These are phyloP conservation scores for Cladosporium phlei DNA, from an alignment of 2,329 filamentous ascomycete species.

Conservation along the genomic window DNA sequence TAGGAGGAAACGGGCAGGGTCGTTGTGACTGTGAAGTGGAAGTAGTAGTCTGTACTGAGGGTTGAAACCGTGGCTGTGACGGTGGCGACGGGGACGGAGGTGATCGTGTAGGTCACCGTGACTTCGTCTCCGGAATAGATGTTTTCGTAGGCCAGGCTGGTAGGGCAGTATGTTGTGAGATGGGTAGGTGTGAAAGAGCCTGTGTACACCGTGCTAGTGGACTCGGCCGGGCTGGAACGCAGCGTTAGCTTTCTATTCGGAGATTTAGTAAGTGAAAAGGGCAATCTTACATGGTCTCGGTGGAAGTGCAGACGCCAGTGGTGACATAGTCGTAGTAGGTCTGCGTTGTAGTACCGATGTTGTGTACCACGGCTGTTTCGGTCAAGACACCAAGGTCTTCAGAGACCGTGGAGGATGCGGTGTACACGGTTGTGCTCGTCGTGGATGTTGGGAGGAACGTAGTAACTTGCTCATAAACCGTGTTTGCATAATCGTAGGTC, in stretches of 20 bases:
- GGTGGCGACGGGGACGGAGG: not conserved
- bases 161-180: not conserved
- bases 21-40: not conserved
- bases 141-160: not conserved
- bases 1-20: not conserved
- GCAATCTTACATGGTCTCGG: not conserved
- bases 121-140: not conserved
- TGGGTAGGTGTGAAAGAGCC: not conserved
- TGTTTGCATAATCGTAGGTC: not conserved
- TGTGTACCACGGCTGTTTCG: not conserved
- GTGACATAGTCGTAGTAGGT: not conserved
- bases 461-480: not conserved
- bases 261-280: not conserved
- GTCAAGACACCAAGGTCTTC: not conserved
- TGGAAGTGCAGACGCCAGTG: not conserved
- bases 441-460: not conserved
- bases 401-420: not conserved
- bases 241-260: not conserved
- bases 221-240: not conserved
- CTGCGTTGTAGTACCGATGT: not conserved
- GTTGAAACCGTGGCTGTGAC: not conserved
- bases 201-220: conserved; percentile 7
- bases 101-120: not conserved
- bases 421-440: not conserved
- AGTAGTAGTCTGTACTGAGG: not conserved